phyloP scores from a whole-genome alignment of 2,329 filamentous ascomycete species.

The Celoporthe dispersa region DNA sequence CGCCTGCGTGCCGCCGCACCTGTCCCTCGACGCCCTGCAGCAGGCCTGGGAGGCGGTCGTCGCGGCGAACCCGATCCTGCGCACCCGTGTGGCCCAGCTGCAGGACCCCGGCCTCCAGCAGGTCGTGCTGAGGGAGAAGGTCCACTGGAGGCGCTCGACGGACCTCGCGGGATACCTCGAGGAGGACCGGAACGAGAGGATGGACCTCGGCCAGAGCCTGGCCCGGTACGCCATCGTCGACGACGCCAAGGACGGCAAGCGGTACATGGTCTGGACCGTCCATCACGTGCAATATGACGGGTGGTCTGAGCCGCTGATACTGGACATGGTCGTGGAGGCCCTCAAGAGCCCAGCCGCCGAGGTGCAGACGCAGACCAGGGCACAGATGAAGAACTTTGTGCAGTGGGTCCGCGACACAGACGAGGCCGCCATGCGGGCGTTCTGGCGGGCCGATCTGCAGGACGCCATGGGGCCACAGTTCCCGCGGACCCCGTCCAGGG shows the following conservation, averaged over 20 bases:
- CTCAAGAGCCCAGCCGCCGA: conserved; percentile 29
- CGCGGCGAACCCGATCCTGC: conserved; percentile 38
- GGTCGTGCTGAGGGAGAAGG: conserved; percentile 41
- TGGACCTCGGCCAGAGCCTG: conserved; percentile 40
- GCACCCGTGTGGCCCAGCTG: conserved; percentile 40
- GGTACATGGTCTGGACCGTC: conserved; percentile 43
- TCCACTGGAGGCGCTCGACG: conserved; percentile 36
- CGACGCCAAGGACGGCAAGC: conserved; percentile 22
- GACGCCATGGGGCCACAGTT: conserved; percentile 53
- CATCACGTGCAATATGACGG: conserved; percentile 48
- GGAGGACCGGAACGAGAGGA: conserved; percentile 28
- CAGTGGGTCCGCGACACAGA: conserved; percentile 48
- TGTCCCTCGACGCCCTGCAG: conserved; percentile 33
- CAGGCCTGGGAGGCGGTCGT: conserved; percentile 38
- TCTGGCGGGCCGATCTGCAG: conserved; percentile 51
- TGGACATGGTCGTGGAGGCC: conserved; percentile 35
- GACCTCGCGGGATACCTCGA: conserved; percentile 38
- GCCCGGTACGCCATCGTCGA: conserved; percentile 43
- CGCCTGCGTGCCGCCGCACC: conserved; percentile 32
- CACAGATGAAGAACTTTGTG: conserved; percentile 38
- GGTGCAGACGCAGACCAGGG: conserved; percentile 31
- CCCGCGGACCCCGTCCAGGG: conserved; percentile 51
- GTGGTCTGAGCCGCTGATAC: conserved; percentile 37
- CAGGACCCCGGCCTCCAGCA: conserved; percentile 43
- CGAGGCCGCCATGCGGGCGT: conserved; percentile 45